Evolutionary conservation across 1,284 basidiomycete species (phyloP).

Genomic region (Austropuccinia psidii): DNA sequence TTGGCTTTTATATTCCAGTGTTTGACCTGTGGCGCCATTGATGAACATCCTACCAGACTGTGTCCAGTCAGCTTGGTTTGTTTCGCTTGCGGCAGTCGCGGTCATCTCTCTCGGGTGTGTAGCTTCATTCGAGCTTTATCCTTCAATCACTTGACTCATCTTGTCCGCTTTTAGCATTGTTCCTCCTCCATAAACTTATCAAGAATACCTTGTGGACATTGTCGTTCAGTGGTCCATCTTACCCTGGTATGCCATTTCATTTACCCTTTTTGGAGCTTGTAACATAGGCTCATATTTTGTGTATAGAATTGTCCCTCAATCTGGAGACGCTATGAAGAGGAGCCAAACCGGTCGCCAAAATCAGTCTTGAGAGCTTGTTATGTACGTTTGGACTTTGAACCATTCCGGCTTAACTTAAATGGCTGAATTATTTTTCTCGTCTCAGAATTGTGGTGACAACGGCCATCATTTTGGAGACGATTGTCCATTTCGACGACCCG

Average conservation of each 20-base stretch:
- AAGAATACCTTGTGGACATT: constrained; percentile 4
- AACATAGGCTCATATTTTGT: neutral
- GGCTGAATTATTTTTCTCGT: neutral
- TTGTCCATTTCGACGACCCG: constrained; percentile 17
- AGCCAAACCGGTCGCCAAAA: constrained; percentile 10
- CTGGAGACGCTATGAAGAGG: constrained; percentile 26
- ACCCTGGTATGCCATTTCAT: neutral
- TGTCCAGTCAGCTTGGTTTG: constrained; percentile 29
- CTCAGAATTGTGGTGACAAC: constrained; percentile 26
- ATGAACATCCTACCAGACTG: constrained; percentile 24
- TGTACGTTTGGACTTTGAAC: neutral
- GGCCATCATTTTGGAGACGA: constrained; percentile 35
- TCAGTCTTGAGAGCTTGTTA: constrained; percentile 13
- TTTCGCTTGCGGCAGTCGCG: constrained; percentile 25
- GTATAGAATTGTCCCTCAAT: constrained; percentile 34
- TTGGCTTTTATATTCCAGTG: constrained; percentile 1
- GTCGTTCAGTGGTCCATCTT: constrained; percentile 28
- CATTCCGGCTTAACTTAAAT: neutral
- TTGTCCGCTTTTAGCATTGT: constrained; percentile 14
- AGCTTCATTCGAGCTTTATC: neutral
- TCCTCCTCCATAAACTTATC: neutral
- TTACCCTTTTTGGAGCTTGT: neutral
- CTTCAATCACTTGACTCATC: neutral
- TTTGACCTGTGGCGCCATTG: constrained; percentile 35
- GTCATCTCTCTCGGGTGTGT: constrained; percentile 34